These are phyloP conservation scores for Cicer arietinum DNA, from an alignment of 306 rosid genomes.

Conservation along the genomic window DNA sequence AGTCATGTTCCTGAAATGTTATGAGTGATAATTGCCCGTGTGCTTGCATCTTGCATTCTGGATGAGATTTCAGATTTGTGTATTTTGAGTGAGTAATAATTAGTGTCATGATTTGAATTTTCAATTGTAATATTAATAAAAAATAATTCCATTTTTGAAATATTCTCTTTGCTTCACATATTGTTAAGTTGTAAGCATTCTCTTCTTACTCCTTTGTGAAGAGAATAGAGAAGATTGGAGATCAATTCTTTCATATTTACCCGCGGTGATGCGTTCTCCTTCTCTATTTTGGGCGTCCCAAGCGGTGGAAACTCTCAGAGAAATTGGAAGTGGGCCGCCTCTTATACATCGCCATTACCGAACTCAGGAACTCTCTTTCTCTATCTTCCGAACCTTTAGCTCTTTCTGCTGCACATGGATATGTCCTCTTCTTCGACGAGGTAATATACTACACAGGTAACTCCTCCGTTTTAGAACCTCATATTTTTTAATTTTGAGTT, in stretches of 20 bases:
- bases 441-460: slow-evolving; percentile 47
- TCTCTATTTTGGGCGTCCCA: slow-evolving; percentile 80
- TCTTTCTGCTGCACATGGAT: slow-evolving; percentile 61
- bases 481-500: slow-evolving; percentile 3
- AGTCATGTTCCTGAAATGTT: not conserved
- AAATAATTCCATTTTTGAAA: slow-evolving; percentile 1
- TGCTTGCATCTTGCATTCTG: not conserved
- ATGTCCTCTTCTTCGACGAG: slow-evolving; percentile 77
- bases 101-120: not conserved
- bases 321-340: slow-evolving; percentile 58
- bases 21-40: not conserved
- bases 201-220: not conserved
- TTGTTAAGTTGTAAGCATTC: not conserved
- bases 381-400: slow-evolving; percentile 55
- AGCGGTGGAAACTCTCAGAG: slow-evolving; percentile 62
- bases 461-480: not conserved
- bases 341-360: slow-evolving; percentile 61
- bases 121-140: not conserved
- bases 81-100: not conserved
- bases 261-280: slow-evolving; percentile 57
- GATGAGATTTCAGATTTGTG: slow-evolving; percentile 1
- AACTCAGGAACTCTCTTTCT: slow-evolving; percentile 62
- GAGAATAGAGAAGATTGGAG: slow-evolving; percentile 60
- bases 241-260: slow-evolving; percentile 69
- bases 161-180: not conserved